These are phyloP conservation scores for Calcarisporium arbuscula DNA, from an alignment of 2,329 filamentous ascomycete genomes.

Conservation along the genomic window DNA sequence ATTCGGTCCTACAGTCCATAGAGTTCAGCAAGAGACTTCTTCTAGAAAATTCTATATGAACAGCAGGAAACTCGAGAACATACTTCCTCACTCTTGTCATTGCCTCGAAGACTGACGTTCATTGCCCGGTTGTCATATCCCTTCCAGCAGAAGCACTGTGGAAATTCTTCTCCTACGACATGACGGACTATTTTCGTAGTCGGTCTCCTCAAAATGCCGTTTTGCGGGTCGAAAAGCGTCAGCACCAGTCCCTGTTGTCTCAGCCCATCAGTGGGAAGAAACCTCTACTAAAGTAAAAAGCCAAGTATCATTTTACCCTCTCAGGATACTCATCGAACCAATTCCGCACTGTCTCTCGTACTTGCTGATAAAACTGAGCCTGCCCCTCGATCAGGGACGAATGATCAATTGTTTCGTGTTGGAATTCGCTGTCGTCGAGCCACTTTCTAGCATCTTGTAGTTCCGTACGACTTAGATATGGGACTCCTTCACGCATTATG, in stretches of 20 bases:
- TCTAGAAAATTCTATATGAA: no score
- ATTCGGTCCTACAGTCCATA: no score
- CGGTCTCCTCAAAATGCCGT: neutral
- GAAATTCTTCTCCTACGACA: neutral
- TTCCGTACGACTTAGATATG: constrained; percentile 21
- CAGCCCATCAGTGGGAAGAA: no score
- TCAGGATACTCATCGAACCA: neutral
- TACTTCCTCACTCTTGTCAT: neutral
- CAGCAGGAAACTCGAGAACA: no score
- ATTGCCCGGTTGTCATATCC: constrained; percentile 12
- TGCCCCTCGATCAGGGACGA: no score
- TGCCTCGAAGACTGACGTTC: constrained; percentile 17
- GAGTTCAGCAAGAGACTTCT: no score
- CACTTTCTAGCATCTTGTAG: neutral
- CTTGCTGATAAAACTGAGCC: neutral
- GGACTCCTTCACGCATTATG: constrained; percentile 19
- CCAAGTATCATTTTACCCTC: neutral
- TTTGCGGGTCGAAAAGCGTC: neutral
- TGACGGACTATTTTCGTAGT: neutral
- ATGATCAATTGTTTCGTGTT: no score
- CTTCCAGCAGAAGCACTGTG: constrained; percentile 1
- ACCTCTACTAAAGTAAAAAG: no score
- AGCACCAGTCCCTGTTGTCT: neutral
- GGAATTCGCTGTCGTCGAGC: no score
- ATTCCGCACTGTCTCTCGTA: neutral